phyloP scores from a whole-genome alignment of 2,329 filamentous ascomycete species.

The Cordyceps tenuipes region DNA sequence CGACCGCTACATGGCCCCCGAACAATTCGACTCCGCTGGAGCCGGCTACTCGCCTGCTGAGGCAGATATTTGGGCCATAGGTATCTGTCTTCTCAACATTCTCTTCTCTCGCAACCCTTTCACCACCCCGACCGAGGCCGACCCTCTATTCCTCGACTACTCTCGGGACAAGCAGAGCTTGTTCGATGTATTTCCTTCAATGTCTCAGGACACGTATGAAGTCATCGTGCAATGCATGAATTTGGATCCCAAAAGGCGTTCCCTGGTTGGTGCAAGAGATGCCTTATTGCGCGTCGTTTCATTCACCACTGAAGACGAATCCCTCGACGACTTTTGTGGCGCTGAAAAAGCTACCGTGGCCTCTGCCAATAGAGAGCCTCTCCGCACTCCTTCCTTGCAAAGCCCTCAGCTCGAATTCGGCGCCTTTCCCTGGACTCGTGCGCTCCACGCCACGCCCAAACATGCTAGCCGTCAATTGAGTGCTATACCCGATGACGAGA shows the following conservation, averaged over 20 bases:
- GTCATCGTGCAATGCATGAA: slow-evolving; percentile 87
- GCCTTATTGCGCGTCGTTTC: slow-evolving; percentile 72
- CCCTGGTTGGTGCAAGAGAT: slow-evolving; percentile 66
- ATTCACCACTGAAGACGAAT: slow-evolving; percentile 91
- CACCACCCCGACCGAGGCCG: slow-evolving; percentile 79
- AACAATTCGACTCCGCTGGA: slow-evolving; percentile 86
- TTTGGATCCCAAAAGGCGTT: slow-evolving; percentile 82
- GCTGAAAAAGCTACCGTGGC: slow-evolving; percentile 69
- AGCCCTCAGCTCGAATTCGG: slow-evolving; percentile 73
- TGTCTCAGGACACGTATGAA: slow-evolving; percentile 97
- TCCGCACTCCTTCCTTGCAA: slow-evolving; percentile 90
- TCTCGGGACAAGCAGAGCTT: slow-evolving; percentile 87
- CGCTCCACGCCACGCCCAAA: slow-evolving; percentile 66
- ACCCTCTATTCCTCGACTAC: slow-evolving; percentile 89
- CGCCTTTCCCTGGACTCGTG: slow-evolving; percentile 92
- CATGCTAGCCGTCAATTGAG: slow-evolving; percentile 75
- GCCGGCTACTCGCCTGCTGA: slow-evolving; percentile 86
- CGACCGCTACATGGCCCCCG: slow-evolving; percentile 97
- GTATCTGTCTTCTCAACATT: slow-evolving; percentile 92
- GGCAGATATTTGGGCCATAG: slow-evolving; percentile 95
- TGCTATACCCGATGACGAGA: slow-evolving; percentile 71
- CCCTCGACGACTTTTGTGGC: slow-evolving; percentile 86
- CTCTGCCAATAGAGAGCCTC: slow-evolving; percentile 85
- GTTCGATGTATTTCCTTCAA: slow-evolving; percentile 95
- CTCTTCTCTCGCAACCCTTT: slow-evolving; percentile 97